A percentile compares a stretch with the other conserved stretches of the same genome.
phyloP scores from a whole-genome alignment of 1,284 basidiomycete species.

The Boletus putidus region DNA sequence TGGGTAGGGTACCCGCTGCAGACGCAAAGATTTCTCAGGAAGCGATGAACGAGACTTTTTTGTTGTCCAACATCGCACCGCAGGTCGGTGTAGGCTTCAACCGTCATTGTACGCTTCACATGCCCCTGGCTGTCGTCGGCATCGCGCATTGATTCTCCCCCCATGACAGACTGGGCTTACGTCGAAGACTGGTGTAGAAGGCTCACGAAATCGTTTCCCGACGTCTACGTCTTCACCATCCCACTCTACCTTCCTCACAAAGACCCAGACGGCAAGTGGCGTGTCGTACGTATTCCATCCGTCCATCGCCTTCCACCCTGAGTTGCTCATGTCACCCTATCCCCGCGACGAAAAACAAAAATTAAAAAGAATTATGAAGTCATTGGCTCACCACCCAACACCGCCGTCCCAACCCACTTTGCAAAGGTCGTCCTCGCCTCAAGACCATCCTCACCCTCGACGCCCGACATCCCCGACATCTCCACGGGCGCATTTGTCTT shows the following conservation, averaged over 20 bases:
- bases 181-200: slow-evolving; percentile 94
- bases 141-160: background rate
- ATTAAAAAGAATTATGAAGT: slow-evolving; percentile 79
- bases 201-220: slow-evolving; percentile 82
- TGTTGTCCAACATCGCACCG: slow-evolving; percentile 94
- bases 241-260: slow-evolving; percentile 93
- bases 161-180: slow-evolving; percentile 85
- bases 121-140: no score
- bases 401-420: slow-evolving; percentile 97
- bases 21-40: slow-evolving; percentile 90
- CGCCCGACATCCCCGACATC: slow-evolving; percentile 71
- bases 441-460: slow-evolving; percentile 69
- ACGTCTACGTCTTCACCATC: slow-evolving; percentile 97
- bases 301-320: background rate
- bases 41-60: slow-evolving; percentile 98
- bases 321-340: background rate
- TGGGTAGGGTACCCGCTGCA: slow-evolving; percentile 87
- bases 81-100: slow-evolving; percentile 99
- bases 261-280: slow-evolving; percentile 88
- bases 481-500: slow-evolving; percentile 92
- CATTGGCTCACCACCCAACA: slow-evolving; percentile 87
- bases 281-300: slow-evolving; percentile 65
- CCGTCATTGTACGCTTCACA: slow-evolving; percentile 77
- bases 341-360: background rate
- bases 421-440: slow-evolving; percentile 92